A percentile compares a stretch with the other conserved stretches of the same genome.
phyloP scores from a whole-genome alignment of 1,284 basidiomycete genomes.

The Rhodotorula sp. region DNA sequence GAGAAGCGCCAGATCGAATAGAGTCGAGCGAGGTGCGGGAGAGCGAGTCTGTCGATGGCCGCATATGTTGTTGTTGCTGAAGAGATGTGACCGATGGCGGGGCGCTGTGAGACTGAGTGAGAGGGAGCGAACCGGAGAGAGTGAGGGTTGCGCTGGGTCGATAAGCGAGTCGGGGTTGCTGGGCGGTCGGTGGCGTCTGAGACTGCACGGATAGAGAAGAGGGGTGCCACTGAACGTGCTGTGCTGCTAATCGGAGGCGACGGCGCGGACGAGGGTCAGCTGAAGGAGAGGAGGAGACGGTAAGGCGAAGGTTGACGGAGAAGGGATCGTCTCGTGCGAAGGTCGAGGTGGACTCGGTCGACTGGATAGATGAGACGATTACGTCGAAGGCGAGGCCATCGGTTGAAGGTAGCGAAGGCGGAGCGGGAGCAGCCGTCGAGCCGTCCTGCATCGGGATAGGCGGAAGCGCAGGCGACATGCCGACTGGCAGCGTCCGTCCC shows the following conservation, averaged over 20 bases:
- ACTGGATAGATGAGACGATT: not conserved
- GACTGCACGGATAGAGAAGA: not conserved
- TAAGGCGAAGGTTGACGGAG: not conserved
- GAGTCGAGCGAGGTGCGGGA: not conserved
- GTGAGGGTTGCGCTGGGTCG: not conserved
- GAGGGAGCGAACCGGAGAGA: not conserved
- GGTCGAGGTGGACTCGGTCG: not conserved
- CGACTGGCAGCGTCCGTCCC: not conserved
- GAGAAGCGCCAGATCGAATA: not conserved
- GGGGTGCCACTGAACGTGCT: conserved; percentile 10
- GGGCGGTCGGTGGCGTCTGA: not conserved
- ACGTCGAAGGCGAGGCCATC: conserved; percentile 16
- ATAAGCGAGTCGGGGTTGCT: not conserved
- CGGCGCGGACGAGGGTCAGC: not conserved
- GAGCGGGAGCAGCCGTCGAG: not conserved
- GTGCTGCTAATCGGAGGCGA: not conserved
- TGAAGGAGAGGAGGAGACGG: not conserved
- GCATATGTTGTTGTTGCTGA: not conserved
- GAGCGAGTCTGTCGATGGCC: not conserved
- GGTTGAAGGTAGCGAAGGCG: not conserved
- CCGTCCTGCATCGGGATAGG: not conserved
- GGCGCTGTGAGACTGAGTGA: not conserved
- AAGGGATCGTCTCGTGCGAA: not conserved
- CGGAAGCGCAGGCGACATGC: not conserved
- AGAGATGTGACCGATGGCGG: not conserved